These are phyloP conservation scores for Exophiala calicioides DNA, from an alignment of 2,329 filamentous ascomycete species.

Conservation along the genomic window DNA sequence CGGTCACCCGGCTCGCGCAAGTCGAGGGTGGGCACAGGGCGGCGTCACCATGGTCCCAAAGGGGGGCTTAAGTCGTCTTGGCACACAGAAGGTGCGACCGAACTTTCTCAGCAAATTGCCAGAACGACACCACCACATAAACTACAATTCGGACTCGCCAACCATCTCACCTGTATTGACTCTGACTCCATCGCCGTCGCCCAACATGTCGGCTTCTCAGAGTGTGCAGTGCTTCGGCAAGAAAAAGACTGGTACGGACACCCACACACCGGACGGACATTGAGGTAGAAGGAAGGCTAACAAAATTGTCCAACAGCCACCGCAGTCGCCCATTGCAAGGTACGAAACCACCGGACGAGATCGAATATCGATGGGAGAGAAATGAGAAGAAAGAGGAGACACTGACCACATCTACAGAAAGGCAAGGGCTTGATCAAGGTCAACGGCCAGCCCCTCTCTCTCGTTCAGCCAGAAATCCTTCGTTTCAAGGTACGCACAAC, in stretches of 20 bases:
- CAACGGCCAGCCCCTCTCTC: constrained; percentile 92
- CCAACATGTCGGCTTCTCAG: constrained; percentile 74
- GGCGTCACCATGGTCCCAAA: no score
- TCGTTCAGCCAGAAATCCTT: constrained; percentile 94
- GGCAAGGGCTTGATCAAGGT: constrained; percentile 95
- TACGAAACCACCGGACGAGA: constrained; percentile 45
- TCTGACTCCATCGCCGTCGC: constrained; percentile 25
- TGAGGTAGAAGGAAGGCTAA: constrained; percentile 32
- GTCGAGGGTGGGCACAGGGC: no score
- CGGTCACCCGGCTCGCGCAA: no score
- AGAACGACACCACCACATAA: no score
- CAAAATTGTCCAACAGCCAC: constrained; percentile 58
- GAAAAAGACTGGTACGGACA: constrained; percentile 71
- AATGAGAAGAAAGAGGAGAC: constrained; percentile 15
- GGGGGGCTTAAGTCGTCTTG: no score
- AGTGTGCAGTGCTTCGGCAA: constrained; percentile 99
- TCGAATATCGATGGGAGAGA: background rate
- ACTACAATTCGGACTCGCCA: no score
- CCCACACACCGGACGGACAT: background rate
- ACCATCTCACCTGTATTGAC: constrained; percentile 19
- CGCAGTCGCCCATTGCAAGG: constrained; percentile 90
- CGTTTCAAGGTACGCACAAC: constrained; percentile 78
- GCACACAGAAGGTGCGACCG: no score
- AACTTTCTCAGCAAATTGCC: no score
- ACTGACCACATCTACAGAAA: constrained; percentile 50